Base-by-base conservation (phyloP, 2,329 filamentous ascomycete species). In the Fusarium verrucosum region DNA sequence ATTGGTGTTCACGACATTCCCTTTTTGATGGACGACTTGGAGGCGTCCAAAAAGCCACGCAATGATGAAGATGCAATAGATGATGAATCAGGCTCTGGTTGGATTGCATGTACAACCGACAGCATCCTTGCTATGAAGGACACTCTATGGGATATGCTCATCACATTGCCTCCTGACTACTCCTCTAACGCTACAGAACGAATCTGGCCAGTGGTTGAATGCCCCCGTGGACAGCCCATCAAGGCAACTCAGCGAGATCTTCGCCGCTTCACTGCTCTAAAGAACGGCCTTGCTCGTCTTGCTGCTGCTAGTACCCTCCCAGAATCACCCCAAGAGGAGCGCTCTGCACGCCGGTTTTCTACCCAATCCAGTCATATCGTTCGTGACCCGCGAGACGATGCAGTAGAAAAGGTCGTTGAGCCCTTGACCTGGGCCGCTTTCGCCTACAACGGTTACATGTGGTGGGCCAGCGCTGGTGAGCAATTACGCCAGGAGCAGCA, bases 101-200 rank as follows among this genome's bases (percentile, higher is more conserved):
- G 94, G 93, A 89, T 97, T 58, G 95, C 94, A 13, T 97, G 94
- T 76, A 97, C 94, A 4, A 98, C 94, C 3, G 95, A 99, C 78
- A 94, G 91, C 72, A 95, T 99, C 57, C 84, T 99, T 14, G 88
- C 87, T 42, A 90, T 92, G 77, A 98, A 98, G 79, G 86, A 89
- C 46, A 86, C 90, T 3, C 85, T 99, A 4, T 98, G 93, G 82
- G 95, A 99, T 74, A 84, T 97, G 70, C 85, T 97, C 35, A 89
- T 98, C 59, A 92, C 92, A 50, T 85, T 98, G 72, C 92, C 93
- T 1, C 83, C 87, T 1, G 76, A 84, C 7, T 81, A 89, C 69
- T 78, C 86, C 5, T 79, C 85, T 50, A 80, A 87, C 40, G 85
- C 85, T 9, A 80, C 82, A 23, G 82, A 85, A 66, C 88, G 84